Evolutionary conservation across 2,329 filamentous ascomycete genomes (phyloP), one percentile per base, ranked within the genome.

Genomic region (Aspergillus pseudoglaucus): DNA sequence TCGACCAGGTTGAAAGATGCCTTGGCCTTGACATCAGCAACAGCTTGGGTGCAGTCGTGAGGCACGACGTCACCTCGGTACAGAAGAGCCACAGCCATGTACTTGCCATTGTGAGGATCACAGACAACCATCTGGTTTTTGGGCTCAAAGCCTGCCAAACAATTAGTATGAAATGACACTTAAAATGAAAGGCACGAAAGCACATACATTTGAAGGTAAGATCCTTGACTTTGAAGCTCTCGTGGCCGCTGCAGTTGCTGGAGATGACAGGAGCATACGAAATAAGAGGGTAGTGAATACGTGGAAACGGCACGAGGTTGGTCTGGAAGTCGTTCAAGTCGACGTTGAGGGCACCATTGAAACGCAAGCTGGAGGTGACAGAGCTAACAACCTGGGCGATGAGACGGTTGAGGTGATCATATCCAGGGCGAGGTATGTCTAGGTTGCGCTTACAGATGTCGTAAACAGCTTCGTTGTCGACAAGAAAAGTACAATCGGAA

Each of bases 141-240:
- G 22, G 80, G 81, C 64, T 85, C 81, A 59, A 84, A 84, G 66
- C 79, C 78, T 77, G 53, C 6, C 43, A 25, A 42, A 23, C 18
- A 14, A 50, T 59, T 17, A 54, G 47, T 49, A 14, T 22, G 20
- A 27, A 9, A 10, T 12, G 20, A 22, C n/a, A 14, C 8, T 8
- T 6, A 14, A 9, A 20, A n/a, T 17, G 2, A 20, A 17, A 9
- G 10, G 10, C 7, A 15, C 15, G 12, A 61, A 20, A 20, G 18
- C 18, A 20, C 63, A 18, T 71, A 82, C 80, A 82, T 64, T 84
- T 80, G 61, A 82, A 77, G 54, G 82, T 84, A 56, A 85, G 69
- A 54, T 93, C 88, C 53, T 82, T 79, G 47, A 90, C 84, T 77
- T 88, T 89, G 82, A 90, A 90, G 76, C 85, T 88, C 76, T 93